Conservation (phyloP, 2,329 filamentous ascomycete species). For the Colletotrichum chlorophyti region DNA sequence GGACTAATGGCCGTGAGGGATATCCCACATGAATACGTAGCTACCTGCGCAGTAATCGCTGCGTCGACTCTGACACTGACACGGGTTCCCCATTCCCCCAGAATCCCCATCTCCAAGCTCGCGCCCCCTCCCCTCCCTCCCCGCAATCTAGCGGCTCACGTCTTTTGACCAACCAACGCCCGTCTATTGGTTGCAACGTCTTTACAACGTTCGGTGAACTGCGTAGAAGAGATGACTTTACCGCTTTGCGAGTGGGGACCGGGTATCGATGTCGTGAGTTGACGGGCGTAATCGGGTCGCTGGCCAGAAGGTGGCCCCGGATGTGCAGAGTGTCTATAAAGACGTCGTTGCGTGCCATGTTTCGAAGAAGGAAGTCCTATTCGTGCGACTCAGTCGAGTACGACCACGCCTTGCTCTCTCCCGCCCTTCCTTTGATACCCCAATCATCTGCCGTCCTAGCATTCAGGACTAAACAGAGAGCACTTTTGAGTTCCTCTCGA, state of each 20-base stretch:
- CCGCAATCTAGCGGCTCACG: constrained; percentile 17
- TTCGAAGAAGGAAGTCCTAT: too few species aligned
- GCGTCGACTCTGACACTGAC: too few species aligned
- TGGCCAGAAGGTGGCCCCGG: neutral
- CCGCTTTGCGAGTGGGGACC: constrained; percentile 6
- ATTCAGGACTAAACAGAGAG: too few species aligned
- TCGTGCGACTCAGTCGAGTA: constrained; percentile 7
- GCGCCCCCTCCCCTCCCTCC: too few species aligned
- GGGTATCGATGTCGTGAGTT: neutral
- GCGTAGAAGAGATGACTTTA: too few species aligned
- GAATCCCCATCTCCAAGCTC: constrained; percentile 14
- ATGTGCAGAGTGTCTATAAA: constrained; percentile 11
- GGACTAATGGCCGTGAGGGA: constrained; percentile 1
- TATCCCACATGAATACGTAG: too few species aligned
- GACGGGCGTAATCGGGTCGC: constrained; percentile 7
- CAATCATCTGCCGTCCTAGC: too few species aligned
- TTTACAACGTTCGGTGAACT: too few species aligned
- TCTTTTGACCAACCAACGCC: constrained; percentile 6
- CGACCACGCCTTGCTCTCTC: neutral
- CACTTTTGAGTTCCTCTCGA: too few species aligned
- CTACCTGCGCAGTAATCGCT: too few species aligned
- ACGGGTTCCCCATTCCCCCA: constrained; percentile 15
- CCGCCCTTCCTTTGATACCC: neutral
- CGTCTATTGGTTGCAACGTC: constrained; percentile 5
- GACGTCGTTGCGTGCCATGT: constrained; percentile 11